Evolutionary conservation across 257 asterid genomes (phyloP).

Genomic region (Sherardia arvensis): DNA sequence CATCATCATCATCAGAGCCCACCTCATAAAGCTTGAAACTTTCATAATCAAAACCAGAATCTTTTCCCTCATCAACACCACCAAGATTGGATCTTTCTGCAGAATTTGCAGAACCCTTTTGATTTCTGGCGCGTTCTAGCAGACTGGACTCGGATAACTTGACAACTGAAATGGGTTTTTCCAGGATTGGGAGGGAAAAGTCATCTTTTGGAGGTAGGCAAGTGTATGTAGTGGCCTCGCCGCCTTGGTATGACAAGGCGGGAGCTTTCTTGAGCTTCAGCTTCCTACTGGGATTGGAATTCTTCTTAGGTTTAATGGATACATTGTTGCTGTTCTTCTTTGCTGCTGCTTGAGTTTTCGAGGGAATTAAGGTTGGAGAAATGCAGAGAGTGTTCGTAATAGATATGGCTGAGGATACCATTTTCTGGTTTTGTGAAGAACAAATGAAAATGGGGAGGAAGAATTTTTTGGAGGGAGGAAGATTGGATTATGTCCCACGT

Average conservation of each 20-base stretch:
- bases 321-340: constrained; percentile 4
- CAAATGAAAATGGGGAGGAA: background rate
- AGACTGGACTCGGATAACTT: constrained; percentile 13
- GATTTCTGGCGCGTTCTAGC: background rate
- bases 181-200: constrained; percentile 20
- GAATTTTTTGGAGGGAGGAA: background rate
- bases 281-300: constrained; percentile 9
- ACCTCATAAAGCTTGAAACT: constrained; percentile 64
- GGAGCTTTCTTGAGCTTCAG: constrained; percentile 9
- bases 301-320: constrained; percentile 4
- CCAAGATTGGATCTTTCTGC: constrained; percentile 11
- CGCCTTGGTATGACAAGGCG: constrained; percentile 17
- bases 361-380: constrained; percentile 15
- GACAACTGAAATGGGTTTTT: constrained; percentile 8
- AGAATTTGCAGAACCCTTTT: constrained; percentile 1
- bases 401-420: constrained; percentile 14
- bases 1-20: constrained; percentile 47
- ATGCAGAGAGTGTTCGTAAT: constrained; percentile 9
- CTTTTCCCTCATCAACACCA: constrained; percentile 13
- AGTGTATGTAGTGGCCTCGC: constrained; percentile 76
- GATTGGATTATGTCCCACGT: background rate
- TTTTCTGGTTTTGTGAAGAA: background rate
- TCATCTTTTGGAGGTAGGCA: constrained; percentile 80
- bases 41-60: constrained; percentile 38
- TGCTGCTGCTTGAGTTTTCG: constrained; percentile 11